Evolutionary conservation across 148 eudicot species (phyloP).

Genomic region (Bassia scoparia): DNA sequence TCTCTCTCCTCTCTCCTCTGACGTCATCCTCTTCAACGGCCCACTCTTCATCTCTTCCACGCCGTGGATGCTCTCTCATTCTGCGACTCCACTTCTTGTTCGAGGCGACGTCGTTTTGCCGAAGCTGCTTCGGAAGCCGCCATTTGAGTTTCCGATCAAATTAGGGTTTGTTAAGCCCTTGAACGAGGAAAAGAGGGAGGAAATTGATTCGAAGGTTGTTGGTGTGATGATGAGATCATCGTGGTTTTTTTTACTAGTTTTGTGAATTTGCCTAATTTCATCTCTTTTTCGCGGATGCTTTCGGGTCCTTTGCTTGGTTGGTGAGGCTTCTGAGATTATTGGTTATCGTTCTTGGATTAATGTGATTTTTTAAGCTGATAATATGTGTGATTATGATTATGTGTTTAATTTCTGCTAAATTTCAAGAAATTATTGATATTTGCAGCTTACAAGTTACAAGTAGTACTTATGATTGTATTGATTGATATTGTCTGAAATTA

Average conservation of each 20-base stretch:
- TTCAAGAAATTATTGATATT: background rate
- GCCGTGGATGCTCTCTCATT: constrained; percentile 76
- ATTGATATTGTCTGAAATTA: background rate
- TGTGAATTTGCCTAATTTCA: constrained; percentile 68
- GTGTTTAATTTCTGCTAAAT: background rate
- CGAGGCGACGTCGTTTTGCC: constrained; percentile 53
- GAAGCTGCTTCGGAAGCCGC: constrained; percentile 33
- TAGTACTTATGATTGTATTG: background rate
- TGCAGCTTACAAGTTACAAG: background rate
- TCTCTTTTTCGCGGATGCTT: constrained; percentile 59
- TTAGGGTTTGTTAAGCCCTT: constrained; percentile 27
- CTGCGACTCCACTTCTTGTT: constrained; percentile 62
- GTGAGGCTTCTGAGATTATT: constrained; percentile 30
- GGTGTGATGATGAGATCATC: background rate
- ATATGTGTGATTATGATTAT: background rate
- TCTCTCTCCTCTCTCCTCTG: constrained; percentile 43
- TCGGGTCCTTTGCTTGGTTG: constrained; percentile 91
- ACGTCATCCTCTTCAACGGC: constrained; percentile 37
- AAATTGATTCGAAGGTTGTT: constrained; percentile 4
- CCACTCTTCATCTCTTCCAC: constrained; percentile 74
- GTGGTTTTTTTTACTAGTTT: constrained; percentile 39
- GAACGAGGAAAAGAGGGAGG: constrained; percentile 18
- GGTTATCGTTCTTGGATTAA: too few relatives aligned
- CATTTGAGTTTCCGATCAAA: constrained; percentile 33
- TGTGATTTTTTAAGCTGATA: too few relatives aligned